phyloP scores from a whole-genome alignment of 192 early-diverging fungal species.

The Linnemannia schmuckeri region DNA sequence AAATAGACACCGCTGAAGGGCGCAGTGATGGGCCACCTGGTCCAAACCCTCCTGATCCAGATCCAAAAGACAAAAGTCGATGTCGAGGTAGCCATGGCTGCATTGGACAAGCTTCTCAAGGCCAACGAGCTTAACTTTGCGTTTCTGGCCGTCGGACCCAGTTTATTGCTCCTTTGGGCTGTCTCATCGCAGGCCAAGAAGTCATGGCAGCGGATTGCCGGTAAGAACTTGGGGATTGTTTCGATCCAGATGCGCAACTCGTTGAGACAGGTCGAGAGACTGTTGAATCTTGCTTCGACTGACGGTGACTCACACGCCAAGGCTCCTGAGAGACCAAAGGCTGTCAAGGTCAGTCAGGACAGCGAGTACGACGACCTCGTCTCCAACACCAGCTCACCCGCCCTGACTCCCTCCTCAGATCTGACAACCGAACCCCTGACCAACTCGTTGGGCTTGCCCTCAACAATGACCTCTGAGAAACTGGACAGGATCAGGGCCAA shows the following conservation, averaged over 20 bases:
- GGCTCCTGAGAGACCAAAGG: conserved; percentile 3
- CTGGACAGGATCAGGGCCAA: conserved; percentile 40
- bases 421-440: conserved; percentile 15
- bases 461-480: conserved; percentile 18
- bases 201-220: conserved; percentile 58
- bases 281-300: conserved; percentile 62
- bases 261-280: conserved; percentile 68
- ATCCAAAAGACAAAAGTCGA: conserved; percentile 97
- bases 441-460: neutral
- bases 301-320: conserved; percentile 17
- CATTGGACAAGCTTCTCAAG: conserved; percentile 91
- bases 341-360: neutral
- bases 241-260: conserved; percentile 63
- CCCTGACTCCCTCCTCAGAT: neutral
- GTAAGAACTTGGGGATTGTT: conserved; percentile 49
- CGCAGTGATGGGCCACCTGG: conserved; percentile 67
- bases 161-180: conserved; percentile 71
- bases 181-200: conserved; percentile 54
- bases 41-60: conserved; percentile 82
- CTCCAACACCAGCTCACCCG: neutral
- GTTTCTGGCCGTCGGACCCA: conserved; percentile 84
- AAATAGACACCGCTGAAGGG: conserved; percentile 62
- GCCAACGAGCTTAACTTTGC: conserved; percentile 98
- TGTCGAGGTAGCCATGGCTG: conserved; percentile 90
- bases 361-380: conserved; percentile 26